Evolutionary conservation across 495 filamentous ascomycete genomes (phyloP).

Genomic region (Friedmanniomyces endolithicus): DNA sequence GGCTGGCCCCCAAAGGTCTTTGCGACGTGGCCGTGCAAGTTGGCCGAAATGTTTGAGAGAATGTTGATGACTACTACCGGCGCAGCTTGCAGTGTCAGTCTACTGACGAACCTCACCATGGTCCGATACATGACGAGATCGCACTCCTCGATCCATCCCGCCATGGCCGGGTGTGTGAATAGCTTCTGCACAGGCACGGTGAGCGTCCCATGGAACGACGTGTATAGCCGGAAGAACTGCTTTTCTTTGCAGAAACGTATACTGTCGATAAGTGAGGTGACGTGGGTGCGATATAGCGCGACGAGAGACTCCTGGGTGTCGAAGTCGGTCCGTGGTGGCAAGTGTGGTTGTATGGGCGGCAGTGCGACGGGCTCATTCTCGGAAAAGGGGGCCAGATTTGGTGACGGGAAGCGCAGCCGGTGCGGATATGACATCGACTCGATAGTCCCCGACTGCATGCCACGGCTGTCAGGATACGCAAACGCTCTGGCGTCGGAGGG

Average conservation of each 20-base stretch:
- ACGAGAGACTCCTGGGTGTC: slow-evolving; percentile 71
- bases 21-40: slow-evolving; percentile 62
- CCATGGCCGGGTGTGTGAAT: slow-evolving; percentile 65
- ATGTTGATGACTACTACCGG: slow-evolving; percentile 72
- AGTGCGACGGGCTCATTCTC: slow-evolving; percentile 55
- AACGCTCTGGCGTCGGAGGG: slow-evolving; percentile 28
- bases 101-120: slow-evolving; percentile 81
- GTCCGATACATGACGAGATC: slow-evolving; percentile 92
- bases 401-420: slow-evolving; percentile 51
- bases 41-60: slow-evolving; percentile 70
- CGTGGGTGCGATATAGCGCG: slow-evolving; percentile 84
- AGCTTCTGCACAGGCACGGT: slow-evolving; percentile 97
- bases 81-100: slow-evolving; percentile 75
- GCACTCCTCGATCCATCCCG: slow-evolving; percentile 87
- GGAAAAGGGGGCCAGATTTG: slow-evolving; percentile 33
- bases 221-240: slow-evolving; percentile 88
- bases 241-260: slow-evolving; percentile 92
- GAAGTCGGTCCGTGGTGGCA: slow-evolving; percentile 63
- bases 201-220: slow-evolving; percentile 86
- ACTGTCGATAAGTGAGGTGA: slow-evolving; percentile 85
- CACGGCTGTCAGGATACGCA: slow-evolving; percentile 24
- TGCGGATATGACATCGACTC: slow-evolving; percentile 34
- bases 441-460: slow-evolving; percentile 12
- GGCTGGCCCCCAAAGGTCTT: slow-evolving; percentile 72
- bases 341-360: slow-evolving; percentile 62